These are phyloP conservation scores for Hypsizygus marmoreus DNA, from an alignment of 768 basidiomycete genomes.

Conservation along the genomic window DNA sequence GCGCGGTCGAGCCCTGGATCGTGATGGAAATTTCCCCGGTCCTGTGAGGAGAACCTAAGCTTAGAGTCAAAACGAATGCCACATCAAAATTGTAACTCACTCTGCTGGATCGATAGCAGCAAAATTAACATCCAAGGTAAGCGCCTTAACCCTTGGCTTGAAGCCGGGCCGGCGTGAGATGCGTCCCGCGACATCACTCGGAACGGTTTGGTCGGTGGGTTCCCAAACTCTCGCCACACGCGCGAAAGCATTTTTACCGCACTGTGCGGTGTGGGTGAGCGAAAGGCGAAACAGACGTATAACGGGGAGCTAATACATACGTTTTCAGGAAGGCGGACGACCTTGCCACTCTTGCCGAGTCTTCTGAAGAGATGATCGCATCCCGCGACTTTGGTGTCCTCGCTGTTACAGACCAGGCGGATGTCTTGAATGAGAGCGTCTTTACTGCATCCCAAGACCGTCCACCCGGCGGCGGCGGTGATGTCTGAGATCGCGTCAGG, in stretches of 20 bases:
- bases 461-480: constrained; percentile 52
- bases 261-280: constrained; percentile 31
- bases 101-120: constrained; percentile 23
- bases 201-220: constrained; percentile 37
- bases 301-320: constrained; percentile 27
- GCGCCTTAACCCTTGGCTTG: constrained; percentile 29
- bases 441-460: constrained; percentile 46
- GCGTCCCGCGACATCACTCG: constrained; percentile 19
- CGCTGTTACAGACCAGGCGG: constrained; percentile 43
- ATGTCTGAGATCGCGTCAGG: constrained; percentile 45
- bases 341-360: constrained; percentile 41
- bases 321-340: constrained; percentile 52
- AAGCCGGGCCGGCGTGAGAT: constrained; percentile 26
- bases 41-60: constrained; percentile 5
- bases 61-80: neutral
- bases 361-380: constrained; percentile 40
- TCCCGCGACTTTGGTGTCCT: constrained; percentile 22
- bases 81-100: constrained; percentile 5
- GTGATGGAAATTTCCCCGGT: constrained; percentile 25
- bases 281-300: neutral
- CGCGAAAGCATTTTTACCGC: constrained; percentile 35
- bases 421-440: constrained; percentile 42
- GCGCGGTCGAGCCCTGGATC: constrained; percentile 23
- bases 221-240: constrained; percentile 34
- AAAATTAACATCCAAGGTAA: constrained; percentile 41